Percentiles rank a stretch among this genome's conserved stretches.
Evolutionary conservation across 306 rosid species (phyloP).

Genomic region (Morella rubra): DNA sequence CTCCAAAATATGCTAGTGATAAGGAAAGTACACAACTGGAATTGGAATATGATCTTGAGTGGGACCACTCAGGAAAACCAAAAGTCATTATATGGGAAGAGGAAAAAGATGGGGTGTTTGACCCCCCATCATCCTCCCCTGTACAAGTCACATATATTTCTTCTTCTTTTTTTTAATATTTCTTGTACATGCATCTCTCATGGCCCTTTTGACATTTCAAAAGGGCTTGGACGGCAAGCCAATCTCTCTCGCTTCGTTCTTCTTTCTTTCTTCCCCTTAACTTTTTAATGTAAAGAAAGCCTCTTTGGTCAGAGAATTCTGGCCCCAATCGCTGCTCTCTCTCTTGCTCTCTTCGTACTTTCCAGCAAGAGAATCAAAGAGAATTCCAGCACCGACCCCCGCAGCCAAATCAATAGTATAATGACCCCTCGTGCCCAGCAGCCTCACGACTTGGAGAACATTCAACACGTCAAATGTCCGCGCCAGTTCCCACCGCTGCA

Average conservation of each 20-base stretch:
- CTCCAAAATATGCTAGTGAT: neutral
- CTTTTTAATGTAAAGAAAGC: neutral
- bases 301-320: constrained; percentile 3
- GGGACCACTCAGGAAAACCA: too few species aligned
- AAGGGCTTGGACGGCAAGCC: neutral
- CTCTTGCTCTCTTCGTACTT: constrained; percentile 63
- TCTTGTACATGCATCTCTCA: too few species aligned
- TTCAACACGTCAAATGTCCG: constrained; percentile 69
- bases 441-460: constrained; percentile 62
- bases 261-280: too few species aligned
- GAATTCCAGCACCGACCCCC: constrained; percentile 88
- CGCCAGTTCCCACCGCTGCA: constrained; percentile 67
- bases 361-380: constrained; percentile 78
- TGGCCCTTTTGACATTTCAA: neutral
- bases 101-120: neutral
- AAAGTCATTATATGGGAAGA: neutral
- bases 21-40: neutral
- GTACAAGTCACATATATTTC: neutral
- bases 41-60: too few species aligned
- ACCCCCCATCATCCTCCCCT: neutral
- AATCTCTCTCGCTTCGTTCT: too few species aligned
- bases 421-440: constrained; percentile 87
- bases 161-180: neutral
- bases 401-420: constrained; percentile 85
- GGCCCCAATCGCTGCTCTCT: neutral